phyloP scores from a whole-genome alignment of 2,329 filamentous ascomycete genomes.

The Xylariaceae sp. region DNA sequence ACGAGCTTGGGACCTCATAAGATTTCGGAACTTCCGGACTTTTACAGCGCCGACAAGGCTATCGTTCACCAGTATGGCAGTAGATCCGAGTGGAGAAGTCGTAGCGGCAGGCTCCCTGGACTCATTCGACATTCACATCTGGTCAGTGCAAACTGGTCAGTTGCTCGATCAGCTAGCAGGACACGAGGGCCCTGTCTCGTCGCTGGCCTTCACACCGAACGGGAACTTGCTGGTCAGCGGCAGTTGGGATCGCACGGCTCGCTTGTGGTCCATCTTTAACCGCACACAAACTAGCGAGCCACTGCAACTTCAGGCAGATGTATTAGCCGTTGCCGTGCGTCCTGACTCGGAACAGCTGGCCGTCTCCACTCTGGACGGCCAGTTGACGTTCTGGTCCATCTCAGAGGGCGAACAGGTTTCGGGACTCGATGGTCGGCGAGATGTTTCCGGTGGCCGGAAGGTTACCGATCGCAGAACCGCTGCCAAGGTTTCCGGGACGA shows the following conservation, averaged over 20 bases:
- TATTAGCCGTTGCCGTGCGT: conserved; percentile 78
- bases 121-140: conserved; percentile 95
- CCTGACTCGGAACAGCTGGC: conserved; percentile 90
- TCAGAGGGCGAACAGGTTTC: conserved; percentile 80
- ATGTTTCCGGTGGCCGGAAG: conserved; percentile 88
- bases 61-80: conserved; percentile 88
- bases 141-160: conserved; percentile 97
- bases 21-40: conserved; percentile 94
- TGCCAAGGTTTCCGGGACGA: conserved; percentile 84
- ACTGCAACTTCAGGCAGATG: conserved; percentile 84
- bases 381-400: conserved; percentile 91
- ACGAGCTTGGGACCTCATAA: conserved; percentile 90
- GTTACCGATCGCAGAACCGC: conserved; percentile 83
- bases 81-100: conserved; percentile 96
- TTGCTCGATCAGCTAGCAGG: conserved; percentile 84
- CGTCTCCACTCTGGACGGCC: conserved; percentile 87
- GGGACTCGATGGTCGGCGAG: conserved; percentile 81
- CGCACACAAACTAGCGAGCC: conserved; percentile 94
- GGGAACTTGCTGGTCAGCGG: conserved; percentile 80
- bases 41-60: conserved; percentile 90
- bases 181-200: conserved; percentile 89
- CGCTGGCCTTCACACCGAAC: conserved; percentile 82
- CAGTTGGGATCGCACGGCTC: conserved; percentile 93
- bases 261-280: conserved; percentile 93
- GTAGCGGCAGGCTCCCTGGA: conserved; percentile 93